Percentiles rank a stretch among this genome's conserved stretches.
These are phyloP conservation scores for Paralagenidium karlingii DNA, from an alignment of 352 stramenopile genomes.

Conservation along the genomic window DNA sequence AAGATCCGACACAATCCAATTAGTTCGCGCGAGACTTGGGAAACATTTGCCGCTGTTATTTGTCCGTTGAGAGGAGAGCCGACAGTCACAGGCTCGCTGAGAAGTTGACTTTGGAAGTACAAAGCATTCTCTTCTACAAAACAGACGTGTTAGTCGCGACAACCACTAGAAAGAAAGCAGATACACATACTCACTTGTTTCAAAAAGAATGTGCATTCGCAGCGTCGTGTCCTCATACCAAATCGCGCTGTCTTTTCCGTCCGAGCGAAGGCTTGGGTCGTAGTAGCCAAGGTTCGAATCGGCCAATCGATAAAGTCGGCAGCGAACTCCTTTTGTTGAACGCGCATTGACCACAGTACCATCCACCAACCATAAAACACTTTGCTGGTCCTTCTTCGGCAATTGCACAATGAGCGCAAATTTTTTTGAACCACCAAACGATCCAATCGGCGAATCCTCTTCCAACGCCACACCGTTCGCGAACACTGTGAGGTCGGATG, in stretches of 20 bases:
- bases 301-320: slow-evolving; percentile 4
- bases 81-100: background rate
- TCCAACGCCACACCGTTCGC: slow-evolving; percentile 4
- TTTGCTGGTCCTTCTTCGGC: too few relatives aligned
- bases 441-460: slow-evolving; percentile 3
- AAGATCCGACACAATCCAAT: slow-evolving; percentile 3
- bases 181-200: slow-evolving; percentile 4
- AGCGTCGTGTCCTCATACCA: slow-evolving; percentile 7
- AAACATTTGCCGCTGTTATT: slow-evolving; percentile 1
- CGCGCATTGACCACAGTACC: slow-evolving; percentile 5
- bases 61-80: slow-evolving; percentile 3
- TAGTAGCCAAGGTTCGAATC: slow-evolving; percentile 8
- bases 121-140: slow-evolving; percentile 5
- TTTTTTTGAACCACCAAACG: slow-evolving; percentile 4
- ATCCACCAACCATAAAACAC: slow-evolving; percentile 8
- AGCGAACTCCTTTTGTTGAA: slow-evolving; percentile 3
- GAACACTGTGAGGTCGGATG: slow-evolving; percentile 3
- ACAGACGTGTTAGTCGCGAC: background rate
- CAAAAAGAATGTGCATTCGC: slow-evolving; percentile 6
- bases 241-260: slow-evolving; percentile 2
- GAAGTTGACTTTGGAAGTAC: slow-evolving; percentile 4
- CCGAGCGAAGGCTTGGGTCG: slow-evolving; percentile 5
- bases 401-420: slow-evolving; percentile 5
- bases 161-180: background rate
- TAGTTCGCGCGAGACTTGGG: background rate